Base-by-base conservation (phyloP, 306 rosid species). In the Corylus heterophylla region DNA sequence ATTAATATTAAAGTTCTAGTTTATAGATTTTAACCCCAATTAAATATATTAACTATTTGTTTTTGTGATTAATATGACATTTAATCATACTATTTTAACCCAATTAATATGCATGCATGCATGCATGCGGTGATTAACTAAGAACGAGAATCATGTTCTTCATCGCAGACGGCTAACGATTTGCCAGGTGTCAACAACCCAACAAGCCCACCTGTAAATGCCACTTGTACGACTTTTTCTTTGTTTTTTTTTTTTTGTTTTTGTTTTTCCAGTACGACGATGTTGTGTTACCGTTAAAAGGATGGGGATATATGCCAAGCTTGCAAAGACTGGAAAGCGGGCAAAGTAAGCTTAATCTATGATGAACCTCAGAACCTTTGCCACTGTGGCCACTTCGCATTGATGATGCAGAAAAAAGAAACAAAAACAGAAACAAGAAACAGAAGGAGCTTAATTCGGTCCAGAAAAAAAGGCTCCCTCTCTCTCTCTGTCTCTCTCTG, bases 301-400 rank as follows among this genome's bases (percentile, higher is more conserved):
- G 81, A 81, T 31, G 59, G 80, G 85, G 88, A 78, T 85, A 80
- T 74, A 83, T 83, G 85, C 81, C 63, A 83, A 80, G 75, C 44
- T 37, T 56, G 39, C 35, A 47, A 50, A 73, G 47, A 50, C 80
- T 67, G 81, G 81, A 62, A 75, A 70, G 84, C 9, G 3, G 68
- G 80, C 82, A 83, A 51, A 69, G 22, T 45, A 55, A 76, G 39
- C 73, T 47, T 54, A 37, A 45, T 66, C 83, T 42, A 42, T 42
- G 7, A 69, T 31, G 35, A 31, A 31, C 35, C 35, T 31, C 35
- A 31, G 75, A 77, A 73, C 78, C 62, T 56, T 83, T 80, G 58
- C 73, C 89, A 89, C 88, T 85, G 85, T 83, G 88, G 79, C 93
- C 92, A 90, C 89, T 82, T 66, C 52, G 83, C 88, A 83, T 90